Evolutionary conservation across 2,329 filamentous ascomycete species (phyloP), one percentile per base, ranked within the genome.

Genomic region (Botrytis tulipae): DNA sequence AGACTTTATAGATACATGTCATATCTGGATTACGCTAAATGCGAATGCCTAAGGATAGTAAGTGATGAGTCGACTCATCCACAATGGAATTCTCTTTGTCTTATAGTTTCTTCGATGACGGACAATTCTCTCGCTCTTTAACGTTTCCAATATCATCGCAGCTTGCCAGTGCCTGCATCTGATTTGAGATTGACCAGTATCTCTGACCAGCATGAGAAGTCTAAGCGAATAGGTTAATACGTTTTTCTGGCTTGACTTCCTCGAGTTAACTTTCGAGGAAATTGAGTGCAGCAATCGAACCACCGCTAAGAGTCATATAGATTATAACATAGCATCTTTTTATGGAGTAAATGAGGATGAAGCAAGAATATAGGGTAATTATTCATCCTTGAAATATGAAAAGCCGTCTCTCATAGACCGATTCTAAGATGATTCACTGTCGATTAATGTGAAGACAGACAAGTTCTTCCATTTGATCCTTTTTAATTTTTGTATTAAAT

Each of bases 341-440:
- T 5, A 22, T 60, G 18, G 8, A 37, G 7, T 37, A 10, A 4
- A 25, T 25, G 18, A 60, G 10, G 18, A 4, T 60, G 3, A 25
- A 29, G 25, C 3, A 20, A 42, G 25, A 6, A 42, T 7, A 40
- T 20, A 2, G 37, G 29, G 14, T 6, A 20, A 25, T 46, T 32
- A 1, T 20, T 22, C 14, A 65, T 42, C 4, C 42, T 35, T 32
- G 4, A 22, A 35, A 60, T 25, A 12, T 22, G 4, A 32, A 5
- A 14, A 5, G 3, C 32, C 1, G 1, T 46, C 1, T 25, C 7
- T 5, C 25, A n/a, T n/a, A 5, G 46, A 8, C 2, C 0, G 2
- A 16, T 16, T 5, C 18, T 25, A 22, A 5, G 25, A 10, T 35
- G 4, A 48, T 16, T 35, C 5, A 65, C 62, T 10, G 14, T 25